These are phyloP conservation scores for Teratosphaeriaceae sp. DNA, from an alignment of 2,329 filamentous ascomycete species.

Conservation along the genomic window DNA sequence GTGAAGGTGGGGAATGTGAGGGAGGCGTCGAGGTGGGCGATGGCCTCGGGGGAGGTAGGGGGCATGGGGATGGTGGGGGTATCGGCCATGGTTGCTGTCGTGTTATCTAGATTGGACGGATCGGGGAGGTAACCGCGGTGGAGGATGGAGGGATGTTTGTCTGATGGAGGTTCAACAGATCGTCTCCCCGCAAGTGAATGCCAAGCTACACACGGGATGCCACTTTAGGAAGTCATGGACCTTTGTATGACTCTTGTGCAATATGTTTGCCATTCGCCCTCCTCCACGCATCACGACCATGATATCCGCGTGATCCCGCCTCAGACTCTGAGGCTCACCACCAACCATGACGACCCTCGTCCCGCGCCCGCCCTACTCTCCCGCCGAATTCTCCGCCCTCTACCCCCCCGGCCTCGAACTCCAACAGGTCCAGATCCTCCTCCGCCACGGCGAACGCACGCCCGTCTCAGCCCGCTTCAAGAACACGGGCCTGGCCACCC, in stretches of 20 bases:
- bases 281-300: no score
- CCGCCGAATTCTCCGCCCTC: constrained; percentile 70
- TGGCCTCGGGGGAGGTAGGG: constrained; percentile 32
- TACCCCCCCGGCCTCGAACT: constrained; percentile 78
- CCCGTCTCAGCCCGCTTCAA: constrained; percentile 85
- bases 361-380: constrained; percentile 68
- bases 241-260: no score
- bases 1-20: constrained; percentile 53
- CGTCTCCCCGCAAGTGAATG: no score
- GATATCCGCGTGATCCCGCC: no score
- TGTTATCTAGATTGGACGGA: background rate
- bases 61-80: constrained; percentile 32
- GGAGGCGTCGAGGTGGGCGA: constrained; percentile 36
- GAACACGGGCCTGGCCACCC: constrained; percentile 46
- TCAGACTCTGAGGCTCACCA: no score
- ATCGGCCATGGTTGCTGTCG: constrained; percentile 1
- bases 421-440: constrained; percentile 80
- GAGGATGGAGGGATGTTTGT: background rate
- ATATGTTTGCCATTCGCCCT: no score
- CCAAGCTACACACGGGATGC: no score
- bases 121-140: background rate
- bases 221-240: no score
- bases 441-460: constrained; percentile 55
- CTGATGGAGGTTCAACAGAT: no score
- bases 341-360: constrained; percentile 68